Evolutionary conservation across 164 flowering plant genomes (phyloP).

Genomic region (Kingdonia uniflora): DNA sequence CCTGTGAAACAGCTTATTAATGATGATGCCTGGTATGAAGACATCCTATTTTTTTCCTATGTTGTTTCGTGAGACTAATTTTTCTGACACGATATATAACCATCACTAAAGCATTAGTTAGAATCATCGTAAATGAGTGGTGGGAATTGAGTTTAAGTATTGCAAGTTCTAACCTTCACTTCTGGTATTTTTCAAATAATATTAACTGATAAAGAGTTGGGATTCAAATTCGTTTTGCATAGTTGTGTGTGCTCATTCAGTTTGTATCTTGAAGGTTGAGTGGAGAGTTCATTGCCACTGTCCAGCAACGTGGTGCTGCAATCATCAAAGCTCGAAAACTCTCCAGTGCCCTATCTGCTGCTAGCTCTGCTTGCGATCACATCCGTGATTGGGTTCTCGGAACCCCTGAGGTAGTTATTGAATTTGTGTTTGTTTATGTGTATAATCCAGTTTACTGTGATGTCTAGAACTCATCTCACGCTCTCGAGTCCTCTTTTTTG

Average conservation of each 20-base stretch:
- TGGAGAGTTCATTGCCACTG: conserved; percentile 76
- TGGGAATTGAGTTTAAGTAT: no score
- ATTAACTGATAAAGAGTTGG: no score
- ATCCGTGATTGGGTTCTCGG: conserved; percentile 99
- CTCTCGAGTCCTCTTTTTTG: not conserved
- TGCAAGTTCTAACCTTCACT: no score
- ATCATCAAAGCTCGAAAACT: conserved; percentile 95
- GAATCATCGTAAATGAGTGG: no score
- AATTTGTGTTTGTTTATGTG: not conserved
- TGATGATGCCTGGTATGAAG: conserved; percentile 77
- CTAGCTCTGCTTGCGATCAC: conserved; percentile 98
- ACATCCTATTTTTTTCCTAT: not conserved
- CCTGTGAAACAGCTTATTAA: conserved; percentile 73
- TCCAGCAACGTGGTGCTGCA: conserved; percentile 99
- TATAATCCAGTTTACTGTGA: not conserved
- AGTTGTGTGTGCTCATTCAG: not conserved
- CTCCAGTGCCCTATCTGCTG: conserved; percentile 99
- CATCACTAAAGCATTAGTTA: no score
- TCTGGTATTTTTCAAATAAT: no score
- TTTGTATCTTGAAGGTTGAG: conserved; percentile 52
- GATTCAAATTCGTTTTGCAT: not conserved
- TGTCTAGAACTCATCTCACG: conserved; percentile 1
- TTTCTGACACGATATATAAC: no score
- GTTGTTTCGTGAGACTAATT: no score
- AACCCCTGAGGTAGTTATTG: conserved; percentile 68